Evolutionary conservation across 2,329 filamentous ascomycete genomes (phyloP), one percentile per base, ranked within the genome.

Genomic region (Sporothrix sp.): DNA sequence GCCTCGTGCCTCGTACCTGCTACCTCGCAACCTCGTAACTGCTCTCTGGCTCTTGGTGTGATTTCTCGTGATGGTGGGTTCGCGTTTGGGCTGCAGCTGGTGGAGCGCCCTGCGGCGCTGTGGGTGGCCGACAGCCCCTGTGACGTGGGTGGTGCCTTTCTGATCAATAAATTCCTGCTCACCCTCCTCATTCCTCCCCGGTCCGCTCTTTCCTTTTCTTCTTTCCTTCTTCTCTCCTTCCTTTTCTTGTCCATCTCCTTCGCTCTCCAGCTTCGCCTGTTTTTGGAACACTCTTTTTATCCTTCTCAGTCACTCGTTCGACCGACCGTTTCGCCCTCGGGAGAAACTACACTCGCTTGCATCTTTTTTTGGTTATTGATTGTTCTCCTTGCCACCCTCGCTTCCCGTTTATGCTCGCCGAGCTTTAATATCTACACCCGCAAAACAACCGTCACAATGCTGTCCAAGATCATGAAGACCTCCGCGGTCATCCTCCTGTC

Each of bases 401-500:
- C 20, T 16, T 20, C n/a, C 44, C 27, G n/a, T 23, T 35, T 42
- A 28, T 46, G 28, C 33, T 51, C 42, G 27, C 30, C 27, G 20
- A 36, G 42, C 43, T 35, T 39, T 38, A 46, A 51, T 40, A 33
- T 33, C 20, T 37, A 40, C 33, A 32, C 43, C 21, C 36, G 38
- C 18, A 44, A 35, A 9, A 44, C 44, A 7, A 38, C 39, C 28
- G n/a, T 16, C 61, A 67, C 53, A 33, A 72, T 74, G 69, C 60
- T 75, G 56, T 64, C 69, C 65, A 76, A 72, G 62, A 46, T 71
- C 48, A 53, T 75, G 53, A 67, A 70, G 50, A 60, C 67, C 54
- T 67, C 72, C 48, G 66, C 69, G 32, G 62, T 75, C 67, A 69
- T 71, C 56, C 65, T 79, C 13, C 71, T 75, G 54, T 68, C 71